Evolutionary conservation across 108 stramenopile species (phyloP).

Genomic region (Cyclotella distinguenda): DNA sequence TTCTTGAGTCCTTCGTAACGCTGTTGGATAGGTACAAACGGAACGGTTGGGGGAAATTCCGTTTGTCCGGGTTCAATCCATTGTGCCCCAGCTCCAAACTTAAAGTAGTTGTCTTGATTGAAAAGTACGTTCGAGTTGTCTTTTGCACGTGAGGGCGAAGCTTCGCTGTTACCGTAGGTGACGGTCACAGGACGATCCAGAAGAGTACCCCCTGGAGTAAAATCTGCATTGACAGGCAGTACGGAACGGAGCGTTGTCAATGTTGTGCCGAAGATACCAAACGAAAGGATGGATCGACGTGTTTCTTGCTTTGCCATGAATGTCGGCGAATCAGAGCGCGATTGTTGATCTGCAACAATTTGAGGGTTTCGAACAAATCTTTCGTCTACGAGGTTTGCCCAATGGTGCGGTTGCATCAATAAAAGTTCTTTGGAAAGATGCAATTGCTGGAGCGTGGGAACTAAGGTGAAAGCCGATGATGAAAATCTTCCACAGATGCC

Average conservation of each 20-base stretch:
- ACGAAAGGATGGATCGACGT: constrained; percentile 32
- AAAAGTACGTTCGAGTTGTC: constrained; percentile 84
- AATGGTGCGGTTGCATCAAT: constrained; percentile 14
- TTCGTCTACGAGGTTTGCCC: constrained; percentile 18
- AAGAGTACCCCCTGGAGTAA: constrained; percentile 79
- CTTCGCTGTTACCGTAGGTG: constrained; percentile 64
- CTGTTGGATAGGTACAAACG: constrained; percentile 68
- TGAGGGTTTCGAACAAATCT: neutral
- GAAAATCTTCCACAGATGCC: neutral
- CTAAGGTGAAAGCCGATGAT: neutral
- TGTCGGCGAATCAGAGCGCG: neutral
- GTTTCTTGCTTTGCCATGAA: neutral
- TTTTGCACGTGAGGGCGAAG: constrained; percentile 51
- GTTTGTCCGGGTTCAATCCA: constrained; percentile 64
- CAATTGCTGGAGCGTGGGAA: constrained; percentile 3
- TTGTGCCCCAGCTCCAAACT: constrained; percentile 71
- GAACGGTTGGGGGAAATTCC: constrained; percentile 74
- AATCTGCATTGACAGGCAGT: constrained; percentile 37
- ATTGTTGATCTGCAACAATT: neutral
- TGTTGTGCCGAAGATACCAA: constrained; percentile 9
- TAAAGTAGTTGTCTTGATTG: constrained; percentile 75
- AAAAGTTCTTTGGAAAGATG: neutral
- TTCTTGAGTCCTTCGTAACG: constrained; percentile 80
- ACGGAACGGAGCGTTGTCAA: constrained; percentile 10
- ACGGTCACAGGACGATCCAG: constrained; percentile 69